These are phyloP conservation scores for Carex parvula DNA, from an alignment of 176 grass and related monocot genomes.

Conservation along the genomic window DNA sequence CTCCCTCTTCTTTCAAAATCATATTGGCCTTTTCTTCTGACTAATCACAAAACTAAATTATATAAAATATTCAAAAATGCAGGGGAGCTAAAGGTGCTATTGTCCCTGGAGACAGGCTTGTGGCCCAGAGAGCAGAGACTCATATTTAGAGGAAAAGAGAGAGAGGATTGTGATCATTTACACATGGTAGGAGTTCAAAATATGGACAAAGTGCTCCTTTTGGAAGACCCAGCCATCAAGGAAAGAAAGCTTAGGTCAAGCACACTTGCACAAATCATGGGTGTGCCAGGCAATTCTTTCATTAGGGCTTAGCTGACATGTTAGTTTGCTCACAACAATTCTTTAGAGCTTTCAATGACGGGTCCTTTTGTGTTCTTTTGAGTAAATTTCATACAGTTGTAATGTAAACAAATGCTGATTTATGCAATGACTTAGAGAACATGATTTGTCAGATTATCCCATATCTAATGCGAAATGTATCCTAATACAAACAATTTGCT, in stretches of 20 bases:
- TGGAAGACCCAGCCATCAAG: conserved; percentile 85
- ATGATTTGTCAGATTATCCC: background rate
- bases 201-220: too few relatives aligned
- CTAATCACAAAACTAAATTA: too few relatives aligned
- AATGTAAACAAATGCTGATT: conserved; percentile 1
- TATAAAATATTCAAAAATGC: too few relatives aligned
- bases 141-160: too few relatives aligned
- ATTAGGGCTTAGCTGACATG: conserved; percentile 37
- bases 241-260: conserved; percentile 77
- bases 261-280: conserved; percentile 67
- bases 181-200: too few relatives aligned
- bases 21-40: too few relatives aligned
- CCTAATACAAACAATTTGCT: background rate
- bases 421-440: background rate
- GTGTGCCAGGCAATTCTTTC: conserved; percentile 57
- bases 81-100: too few relatives aligned
- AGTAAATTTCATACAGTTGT: background rate
- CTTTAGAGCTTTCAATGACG: background rate
- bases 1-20: too few relatives aligned
- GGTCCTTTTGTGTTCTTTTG: background rate
- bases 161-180: too few relatives aligned
- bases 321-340: conserved; percentile 14
- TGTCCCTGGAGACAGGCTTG: too few relatives aligned
- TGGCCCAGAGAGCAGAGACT: too few relatives aligned
- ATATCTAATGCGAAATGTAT: background rate